Evolutionary conservation across 2,329 filamentous ascomycete genomes (phyloP), one percentile per base, ranked within the genome.

Genomic region (Pyrenophora teres): DNA sequence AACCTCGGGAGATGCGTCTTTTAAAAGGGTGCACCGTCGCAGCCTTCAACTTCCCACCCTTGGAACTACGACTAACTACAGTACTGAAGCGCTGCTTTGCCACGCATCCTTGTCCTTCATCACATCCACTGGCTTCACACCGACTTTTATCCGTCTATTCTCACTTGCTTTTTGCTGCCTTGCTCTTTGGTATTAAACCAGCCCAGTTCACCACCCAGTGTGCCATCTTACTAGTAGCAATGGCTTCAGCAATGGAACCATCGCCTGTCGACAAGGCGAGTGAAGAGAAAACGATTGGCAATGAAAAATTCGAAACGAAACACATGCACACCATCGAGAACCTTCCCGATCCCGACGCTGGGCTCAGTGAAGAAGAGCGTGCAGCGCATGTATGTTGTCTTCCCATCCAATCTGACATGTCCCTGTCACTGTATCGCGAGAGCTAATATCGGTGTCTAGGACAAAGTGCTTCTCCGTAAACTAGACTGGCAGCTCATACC

Each of bases 401-500:
- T 21, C 33, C 18, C 8, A 30, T 37, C 45, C 10, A 38, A 23
- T 10, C 16, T 9, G 43, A 39, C 45, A 12, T 10, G 15, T 21
- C 19, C 19, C 19, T 4, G 37, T 13, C 2, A 12, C 25, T 23
- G 2, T n/a, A 16, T 4, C 15, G 15, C n/a, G 2, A 12, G 4
- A 5, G 33, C 40, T 31, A 18, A 49, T 32, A 27, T 21, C 4
- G 13, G 19, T 27, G 16, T 6, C 41, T 50, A 88, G 86, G 86
- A 88, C 59, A 81, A 80, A 54, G 82, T 81, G 62, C 74, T 88
- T 2, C 65, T 88, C 8, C 79, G 84, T 67, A 87, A 83, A 67
- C 76, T 88, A 16, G 86, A 88, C 63, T 60, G 81, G 18, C 77
- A 78, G 46, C 75, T 87, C 1, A 85, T 87, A 37, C 86, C 85